Base-by-base conservation (phyloP, 1,284 basidiomycete genomes). In the Ceratobasidium sp. region DNA sequence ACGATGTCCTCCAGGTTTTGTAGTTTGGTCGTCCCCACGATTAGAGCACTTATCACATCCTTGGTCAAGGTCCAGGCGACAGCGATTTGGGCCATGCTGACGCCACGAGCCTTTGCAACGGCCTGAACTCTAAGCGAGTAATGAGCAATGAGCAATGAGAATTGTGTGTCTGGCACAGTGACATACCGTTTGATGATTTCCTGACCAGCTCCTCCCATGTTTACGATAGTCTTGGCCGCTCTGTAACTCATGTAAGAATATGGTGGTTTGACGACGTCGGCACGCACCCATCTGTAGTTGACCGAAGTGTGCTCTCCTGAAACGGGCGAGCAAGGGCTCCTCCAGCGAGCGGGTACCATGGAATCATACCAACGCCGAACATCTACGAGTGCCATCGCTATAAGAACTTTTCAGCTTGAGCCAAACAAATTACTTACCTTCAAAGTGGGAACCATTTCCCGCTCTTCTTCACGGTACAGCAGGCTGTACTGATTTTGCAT, bases 401-500 rank as follows among this genome's bases (percentile, higher is more conserved):
- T 68, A 78, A 76, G 20, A 78, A 71, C 50, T 67, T 35, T 20
- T 85, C 71, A 74, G 38, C 6, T 41, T 41, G 38, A 41, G 38
- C 10, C 3, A 50, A 10, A 30, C 10, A 23, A 5, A 6, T 4
- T 5, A 44, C 12, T 18, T 69, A 69, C 67, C 73, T 76, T 76
- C 12, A 76, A 41, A 18, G 81, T 80, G 14, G 80, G 81, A 62
- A 83, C 77, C 83, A 84, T 84, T 76, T 84, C 83, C 30, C 83
- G 77, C 79, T 83, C 83, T 64, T 84, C 83, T 70, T 84, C 82
- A 20, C 81, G 81, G 75, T 81, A 81, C 3, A 81, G 50, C 16
- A 79, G 55, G 62, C 79, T 80, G 73, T 80, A 79, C 46, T 81
- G 80, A 80, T 86, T 86, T 78, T 88, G 87, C 87, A 87, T 87